Conservation (phyloP, 176 grass and related monocot genomes). For the Juncus effusus region DNA sequence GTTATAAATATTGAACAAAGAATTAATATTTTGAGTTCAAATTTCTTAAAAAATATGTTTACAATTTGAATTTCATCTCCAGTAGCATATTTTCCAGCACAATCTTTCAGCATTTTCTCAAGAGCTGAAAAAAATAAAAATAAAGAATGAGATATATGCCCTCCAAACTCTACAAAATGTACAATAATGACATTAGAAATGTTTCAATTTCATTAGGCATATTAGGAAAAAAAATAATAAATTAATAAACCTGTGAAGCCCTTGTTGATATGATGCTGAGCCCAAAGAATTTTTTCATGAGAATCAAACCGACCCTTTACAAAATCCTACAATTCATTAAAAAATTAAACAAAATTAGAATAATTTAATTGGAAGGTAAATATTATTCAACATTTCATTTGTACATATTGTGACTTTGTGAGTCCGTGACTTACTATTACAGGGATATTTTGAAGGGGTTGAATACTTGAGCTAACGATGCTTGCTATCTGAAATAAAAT, state of each 20-base stretch:
- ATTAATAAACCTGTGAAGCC: constrained; percentile 64
- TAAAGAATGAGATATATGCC: constrained; percentile 1
- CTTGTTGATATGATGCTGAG: constrained; percentile 57
- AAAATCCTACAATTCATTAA: constrained; percentile 40
- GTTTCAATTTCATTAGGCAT: background rate
- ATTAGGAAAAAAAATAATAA: background rate
- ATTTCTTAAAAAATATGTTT: constrained; percentile 15
- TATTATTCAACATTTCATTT: background rate
- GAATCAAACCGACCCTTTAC: constrained; percentile 40
- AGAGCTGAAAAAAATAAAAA: constrained; percentile 41
- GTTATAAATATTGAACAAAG: background rate
- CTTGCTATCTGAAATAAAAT: constrained; percentile 69
- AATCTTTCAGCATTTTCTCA: constrained; percentile 65
- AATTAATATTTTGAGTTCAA: constrained; percentile 9
- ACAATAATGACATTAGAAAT: constrained; percentile 6
- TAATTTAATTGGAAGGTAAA: background rate
- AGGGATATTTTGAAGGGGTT: constrained; percentile 65
- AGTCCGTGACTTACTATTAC: constrained; percentile 37
- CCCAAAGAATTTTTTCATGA: constrained; percentile 52
- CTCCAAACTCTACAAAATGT: background rate
- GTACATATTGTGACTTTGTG: background rate
- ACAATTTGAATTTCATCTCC: constrained; percentile 83
- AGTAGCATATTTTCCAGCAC: constrained; percentile 66
- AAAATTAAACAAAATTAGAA: background rate
- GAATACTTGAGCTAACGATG: constrained; percentile 75